Evolutionary conservation across 2,329 filamentous ascomycete genomes (phyloP), one percentile per base, ranked within the genome.

Genomic region (Epichloe glyceriae): DNA sequence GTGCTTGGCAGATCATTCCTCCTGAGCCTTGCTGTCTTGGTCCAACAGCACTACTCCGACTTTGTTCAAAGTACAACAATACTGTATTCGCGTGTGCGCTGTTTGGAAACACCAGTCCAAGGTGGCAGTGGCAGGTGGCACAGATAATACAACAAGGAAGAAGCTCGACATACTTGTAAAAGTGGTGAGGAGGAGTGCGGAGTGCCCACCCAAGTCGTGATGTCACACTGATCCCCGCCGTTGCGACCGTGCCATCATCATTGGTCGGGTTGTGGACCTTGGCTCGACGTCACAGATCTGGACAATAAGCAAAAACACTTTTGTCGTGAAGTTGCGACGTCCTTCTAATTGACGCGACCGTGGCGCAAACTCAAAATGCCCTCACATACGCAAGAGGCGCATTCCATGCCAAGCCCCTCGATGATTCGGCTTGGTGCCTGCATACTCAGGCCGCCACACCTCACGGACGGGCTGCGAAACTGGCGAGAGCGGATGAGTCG

Each of bases 221-320:
- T 51, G 49, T 51, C 49, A 51, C 49, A 5, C 17, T 45, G 26
- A 43, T 40, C 39, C 46, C 37, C 50, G 38, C 38, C 14, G 8
- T 10, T 39, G 50, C 39, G 50, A 51, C 48, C 40, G 30, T 12
- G 14, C 14, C 15, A 10, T 26, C 47, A 42, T 26, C 26, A 41
- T 41, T 33, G 14, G 15, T 37, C 15, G 10, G 6, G 14, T 7
- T 17, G 20, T 15, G 8, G 8, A 22, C 20, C 44, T 6, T 15
- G 19, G 44, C 14, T 38, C 12, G n/a, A 37, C 33, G 12, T 38
- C 33, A 30, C 26, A 30, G 26, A 30, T 30, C 26, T 30, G 8
- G 26, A 30, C 10, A 30, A 30, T 26, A n/a, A n/a, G n/a, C n/a
- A n/a, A 41, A 3, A 20, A 41, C n/a, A 42, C 26, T 30, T 3